Conservation (phyloP, 148 eudicot genomes). For the Cornus florida region DNA sequence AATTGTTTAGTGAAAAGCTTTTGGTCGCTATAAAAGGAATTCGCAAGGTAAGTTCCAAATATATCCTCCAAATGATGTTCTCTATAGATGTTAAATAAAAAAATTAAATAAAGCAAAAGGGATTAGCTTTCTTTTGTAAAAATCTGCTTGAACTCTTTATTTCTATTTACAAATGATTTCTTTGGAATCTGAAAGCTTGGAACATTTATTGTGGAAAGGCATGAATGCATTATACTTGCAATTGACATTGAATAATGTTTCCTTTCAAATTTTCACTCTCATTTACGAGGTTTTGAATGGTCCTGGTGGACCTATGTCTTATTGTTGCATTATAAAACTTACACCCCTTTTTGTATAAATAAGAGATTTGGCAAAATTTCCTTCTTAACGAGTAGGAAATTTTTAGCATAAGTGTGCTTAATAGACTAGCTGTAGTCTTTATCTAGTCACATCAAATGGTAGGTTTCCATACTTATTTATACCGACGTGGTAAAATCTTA, state of each 20-base stretch:
- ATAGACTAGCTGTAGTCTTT: background rate
- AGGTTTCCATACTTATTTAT: background rate
- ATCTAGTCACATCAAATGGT: background rate
- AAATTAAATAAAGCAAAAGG: no score
- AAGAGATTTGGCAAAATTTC: no score
- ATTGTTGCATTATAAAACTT: background rate
- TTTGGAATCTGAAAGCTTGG: background rate
- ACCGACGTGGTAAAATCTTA: background rate
- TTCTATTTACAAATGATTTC: background rate
- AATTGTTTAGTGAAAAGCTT: constrained; percentile 67
- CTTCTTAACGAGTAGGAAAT: no score
- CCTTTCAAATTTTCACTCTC: background rate
- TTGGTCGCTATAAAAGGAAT: constrained; percentile 68
- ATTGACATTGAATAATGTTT: background rate
- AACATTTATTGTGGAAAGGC: background rate
- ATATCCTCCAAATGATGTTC: background rate
- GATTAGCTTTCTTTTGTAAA: background rate
- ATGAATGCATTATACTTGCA: background rate
- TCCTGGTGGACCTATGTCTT: background rate
- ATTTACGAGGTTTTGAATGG: background rate
- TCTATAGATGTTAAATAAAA: background rate
- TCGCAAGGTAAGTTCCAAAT: constrained; percentile 54
- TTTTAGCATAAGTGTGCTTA: no score
- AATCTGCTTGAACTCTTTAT: background rate
- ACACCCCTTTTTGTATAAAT: no score